These are phyloP conservation scores for Apiotrichum veenhuisii DNA, from an alignment of 1,284 basidiomycete species.

Conservation along the genomic window DNA sequence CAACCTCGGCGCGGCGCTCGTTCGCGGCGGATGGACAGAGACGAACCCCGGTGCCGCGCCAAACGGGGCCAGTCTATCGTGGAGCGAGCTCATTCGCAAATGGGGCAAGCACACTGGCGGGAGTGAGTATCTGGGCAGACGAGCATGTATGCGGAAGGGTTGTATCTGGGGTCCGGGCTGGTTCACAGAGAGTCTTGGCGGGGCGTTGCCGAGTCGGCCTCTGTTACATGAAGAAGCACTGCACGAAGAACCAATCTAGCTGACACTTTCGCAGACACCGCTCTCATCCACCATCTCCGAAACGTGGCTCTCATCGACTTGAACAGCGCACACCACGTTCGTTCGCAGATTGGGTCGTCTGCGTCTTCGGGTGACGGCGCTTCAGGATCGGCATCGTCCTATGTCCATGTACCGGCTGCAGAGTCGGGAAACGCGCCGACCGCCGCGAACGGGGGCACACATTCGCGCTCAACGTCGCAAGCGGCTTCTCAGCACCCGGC, in stretches of 20 bases:
- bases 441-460: conserved; percentile 1
- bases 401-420: conserved; percentile 32
- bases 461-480: not conserved
- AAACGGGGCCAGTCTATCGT: conserved; percentile 60
- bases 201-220: too few relatives aligned
- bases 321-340: conserved; percentile 27
- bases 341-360: conserved; percentile 18
- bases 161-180: too few relatives aligned
- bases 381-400: conserved; percentile 28
- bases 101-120: conserved; percentile 75
- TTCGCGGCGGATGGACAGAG: conserved; percentile 46
- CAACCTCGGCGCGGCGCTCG: conserved; percentile 40
- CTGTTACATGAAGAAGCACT: not conserved
- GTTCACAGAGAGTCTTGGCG: too few relatives aligned
- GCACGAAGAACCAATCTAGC: not conserved
- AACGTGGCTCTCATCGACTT: conserved; percentile 45
- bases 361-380: conserved; percentile 26
- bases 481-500: not conserved
- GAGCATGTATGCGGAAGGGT: too few relatives aligned
- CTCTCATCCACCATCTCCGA: conserved; percentile 37
- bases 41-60: conserved; percentile 60
- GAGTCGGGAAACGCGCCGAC: not conserved
- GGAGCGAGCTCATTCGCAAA: conserved; percentile 78
- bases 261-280: conserved; percentile 23
- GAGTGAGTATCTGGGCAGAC: too few relatives aligned